phyloP scores from a whole-genome alignment of 345 rosid genomes.

The Acer negundo region DNA sequence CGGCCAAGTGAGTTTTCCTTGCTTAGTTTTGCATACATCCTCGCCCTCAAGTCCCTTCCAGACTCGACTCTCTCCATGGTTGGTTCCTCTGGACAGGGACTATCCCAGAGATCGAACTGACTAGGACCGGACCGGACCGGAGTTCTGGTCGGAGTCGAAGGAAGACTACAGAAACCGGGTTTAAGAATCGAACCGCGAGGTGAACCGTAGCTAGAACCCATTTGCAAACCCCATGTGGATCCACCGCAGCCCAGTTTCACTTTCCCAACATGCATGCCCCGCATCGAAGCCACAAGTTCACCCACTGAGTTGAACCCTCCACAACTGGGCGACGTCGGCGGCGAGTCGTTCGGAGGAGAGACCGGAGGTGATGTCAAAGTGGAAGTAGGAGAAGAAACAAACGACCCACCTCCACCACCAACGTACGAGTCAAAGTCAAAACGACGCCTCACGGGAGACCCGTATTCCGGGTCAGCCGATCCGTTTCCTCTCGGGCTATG shows the following conservation, averaged over 20 bases:
- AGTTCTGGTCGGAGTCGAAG: constrained; percentile 33
- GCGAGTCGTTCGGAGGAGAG: constrained; percentile 56
- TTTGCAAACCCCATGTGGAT: constrained; percentile 38
- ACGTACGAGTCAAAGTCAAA: constrained; percentile 31
- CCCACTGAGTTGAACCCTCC: constrained; percentile 22
- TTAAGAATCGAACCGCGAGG: constrained; percentile 39
- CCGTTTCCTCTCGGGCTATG: constrained; percentile 33
- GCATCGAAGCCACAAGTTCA: constrained; percentile 46
- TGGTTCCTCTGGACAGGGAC: constrained; percentile 41
- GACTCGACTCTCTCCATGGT: constrained; percentile 72
- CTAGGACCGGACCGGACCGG: constrained; percentile 20
- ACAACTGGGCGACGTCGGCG: constrained; percentile 51
- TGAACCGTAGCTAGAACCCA: constrained; percentile 35
- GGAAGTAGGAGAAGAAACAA: constrained; percentile 52
- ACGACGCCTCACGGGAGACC: constrained; percentile 35
- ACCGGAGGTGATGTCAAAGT: constrained; percentile 42
- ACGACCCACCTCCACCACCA: not conserved
- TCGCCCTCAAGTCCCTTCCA: constrained; percentile 58
- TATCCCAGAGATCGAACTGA: constrained; percentile 44
- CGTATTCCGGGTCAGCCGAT: constrained; percentile 35
- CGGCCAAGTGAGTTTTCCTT: constrained; percentile 50
- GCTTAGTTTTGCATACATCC: constrained; percentile 51
- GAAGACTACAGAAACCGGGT: constrained; percentile 32
- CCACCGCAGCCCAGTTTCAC: constrained; percentile 24
- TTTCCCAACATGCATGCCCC: constrained; percentile 42